phyloP scores from a whole-genome alignment of 257 asterid species.

The Petunia secreta region DNA sequence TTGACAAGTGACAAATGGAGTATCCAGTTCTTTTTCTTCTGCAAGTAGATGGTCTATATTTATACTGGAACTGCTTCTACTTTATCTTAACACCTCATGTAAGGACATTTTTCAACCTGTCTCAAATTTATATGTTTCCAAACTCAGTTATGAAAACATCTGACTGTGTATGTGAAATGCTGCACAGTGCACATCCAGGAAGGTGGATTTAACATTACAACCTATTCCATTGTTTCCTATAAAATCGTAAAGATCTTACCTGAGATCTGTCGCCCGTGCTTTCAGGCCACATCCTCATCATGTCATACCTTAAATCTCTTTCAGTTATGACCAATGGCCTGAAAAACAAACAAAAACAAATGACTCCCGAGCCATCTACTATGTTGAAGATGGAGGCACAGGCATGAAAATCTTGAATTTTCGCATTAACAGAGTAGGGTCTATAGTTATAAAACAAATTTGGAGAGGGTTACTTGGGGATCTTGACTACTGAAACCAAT shows the following conservation, averaged over 20 bases:
- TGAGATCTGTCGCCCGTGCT: constrained; percentile 27
- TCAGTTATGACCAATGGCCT: constrained; percentile 56
- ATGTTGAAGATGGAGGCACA: not conserved
- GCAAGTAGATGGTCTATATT: not conserved
- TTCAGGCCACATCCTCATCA: constrained; percentile 19
- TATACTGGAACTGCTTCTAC: not conserved
- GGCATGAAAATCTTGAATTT: constrained; percentile 13
- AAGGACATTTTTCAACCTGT: not conserved
- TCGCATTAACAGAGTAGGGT: not conserved
- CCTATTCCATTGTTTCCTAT: not conserved
- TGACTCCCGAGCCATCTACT: not conserved
- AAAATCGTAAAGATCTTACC: constrained; percentile 25
- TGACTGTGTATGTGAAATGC: not conserved
- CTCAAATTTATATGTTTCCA: not conserved
- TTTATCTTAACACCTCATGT: not conserved
- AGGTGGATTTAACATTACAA: not conserved
- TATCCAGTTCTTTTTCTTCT: not conserved
- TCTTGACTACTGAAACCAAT: not conserved
- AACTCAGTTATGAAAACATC: not conserved
- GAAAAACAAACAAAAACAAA: constrained; percentile 20
- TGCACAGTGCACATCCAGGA: constrained; percentile 26
- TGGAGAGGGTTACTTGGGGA: constrained; percentile 16
- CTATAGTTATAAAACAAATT: not conserved
- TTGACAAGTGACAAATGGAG: not conserved
- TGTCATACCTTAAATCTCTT: constrained; percentile 28